Conservation (phyloP, 257 asterid species). For the Lantana camara region DNA sequence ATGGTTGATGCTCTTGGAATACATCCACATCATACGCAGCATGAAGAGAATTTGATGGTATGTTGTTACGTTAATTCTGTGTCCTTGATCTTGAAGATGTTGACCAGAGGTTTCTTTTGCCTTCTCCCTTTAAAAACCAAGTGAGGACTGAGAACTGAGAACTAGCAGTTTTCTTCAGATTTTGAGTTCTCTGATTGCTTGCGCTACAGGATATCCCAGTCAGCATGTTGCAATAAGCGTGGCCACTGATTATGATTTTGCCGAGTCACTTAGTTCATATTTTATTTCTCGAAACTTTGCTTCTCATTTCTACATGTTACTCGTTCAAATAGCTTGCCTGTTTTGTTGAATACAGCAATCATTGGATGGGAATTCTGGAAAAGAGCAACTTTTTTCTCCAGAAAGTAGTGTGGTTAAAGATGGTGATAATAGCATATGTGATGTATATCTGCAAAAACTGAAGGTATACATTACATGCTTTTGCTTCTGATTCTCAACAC, state of each 20-base stretch:
- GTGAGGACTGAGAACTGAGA: too few species aligned
- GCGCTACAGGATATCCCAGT: slow-evolving; percentile 12
- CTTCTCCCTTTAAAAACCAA: background rate
- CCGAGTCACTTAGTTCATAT: slow-evolving; percentile 16
- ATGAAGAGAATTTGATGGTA: slow-evolving; percentile 90
- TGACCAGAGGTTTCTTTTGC: slow-evolving; percentile 8
- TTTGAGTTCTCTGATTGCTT: slow-evolving; percentile 10
- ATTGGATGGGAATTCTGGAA: slow-evolving; percentile 92
- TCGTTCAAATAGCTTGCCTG: slow-evolving; percentile 28
- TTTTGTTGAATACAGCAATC: slow-evolving; percentile 72
- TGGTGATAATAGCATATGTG: slow-evolving; percentile 64
- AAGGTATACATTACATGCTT: slow-evolving; percentile 53
- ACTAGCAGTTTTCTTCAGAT: slow-evolving; percentile 19
- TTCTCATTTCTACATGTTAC: slow-evolving; percentile 19
- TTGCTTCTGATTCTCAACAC: slow-evolving; percentile 18
- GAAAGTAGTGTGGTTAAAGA: slow-evolving; percentile 48
- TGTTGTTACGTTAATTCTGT: slow-evolving; percentile 26
- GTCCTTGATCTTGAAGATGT: slow-evolving; percentile 19
- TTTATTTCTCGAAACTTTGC: slow-evolving; percentile 5
- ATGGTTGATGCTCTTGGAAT: slow-evolving; percentile 97
- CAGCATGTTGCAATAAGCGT: slow-evolving; percentile 9
- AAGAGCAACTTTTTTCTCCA: slow-evolving; percentile 81
- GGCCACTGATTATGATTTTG: slow-evolving; percentile 5
- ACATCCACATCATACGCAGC: slow-evolving; percentile 95
- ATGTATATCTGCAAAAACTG: slow-evolving; percentile 63